Evolutionary conservation across 768 basidiomycete genomes (phyloP), one percentile per base, ranked within the genome.

Genomic region (Lactifluus echinatus): DNA sequence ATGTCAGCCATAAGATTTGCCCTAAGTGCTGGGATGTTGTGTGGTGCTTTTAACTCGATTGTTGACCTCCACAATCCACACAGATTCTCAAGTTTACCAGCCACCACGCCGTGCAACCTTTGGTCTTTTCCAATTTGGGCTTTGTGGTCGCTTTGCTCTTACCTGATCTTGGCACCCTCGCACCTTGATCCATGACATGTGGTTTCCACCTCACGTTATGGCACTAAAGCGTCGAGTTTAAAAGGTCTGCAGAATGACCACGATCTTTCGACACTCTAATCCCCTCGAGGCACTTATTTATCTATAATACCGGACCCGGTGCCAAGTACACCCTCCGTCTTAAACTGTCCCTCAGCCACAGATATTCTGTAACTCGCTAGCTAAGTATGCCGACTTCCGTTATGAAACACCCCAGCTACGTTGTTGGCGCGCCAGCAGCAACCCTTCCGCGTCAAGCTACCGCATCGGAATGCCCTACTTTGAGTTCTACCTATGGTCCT

Each of bases 31-130:
- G 26, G 17, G 31, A 12, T n/a, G 15, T 7, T 7, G 52, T 11
- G 24, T 24, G 46, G n/a, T 26, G n/a, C 49, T 52, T 23, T 29
- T 8, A n/a, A n/a, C 21, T 31, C 31, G 5, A 8, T 48, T 24
- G 4, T 28, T 23, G 26, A 47, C n/a, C 4, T 23, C 45, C 52
- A 58, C 57, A 58, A 21, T 48, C 52, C 52, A 53, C 57, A 43
- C 39, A 43, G 26, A 29, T 40, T 28, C 21, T 33, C n/a, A 5
- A 10, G 29, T 10, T 11, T 42, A 34, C 19, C 14, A 21, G 52
- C 33, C 31, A 28, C n/a, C 21, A 37, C 3, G 23, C 31, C 21
- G 10, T 10, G 10, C 31, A 10, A 31, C 31, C 10, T 31, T 33
- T 58, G 39, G 47, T 6, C 46, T 17, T 26, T 26, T 47, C 15